Percentiles rank a stretch among this genome's conserved stretches.
Evolutionary conservation across 169 alveolate species (phyloP).

Genomic region (Sarcocystis neurona): DNA sequence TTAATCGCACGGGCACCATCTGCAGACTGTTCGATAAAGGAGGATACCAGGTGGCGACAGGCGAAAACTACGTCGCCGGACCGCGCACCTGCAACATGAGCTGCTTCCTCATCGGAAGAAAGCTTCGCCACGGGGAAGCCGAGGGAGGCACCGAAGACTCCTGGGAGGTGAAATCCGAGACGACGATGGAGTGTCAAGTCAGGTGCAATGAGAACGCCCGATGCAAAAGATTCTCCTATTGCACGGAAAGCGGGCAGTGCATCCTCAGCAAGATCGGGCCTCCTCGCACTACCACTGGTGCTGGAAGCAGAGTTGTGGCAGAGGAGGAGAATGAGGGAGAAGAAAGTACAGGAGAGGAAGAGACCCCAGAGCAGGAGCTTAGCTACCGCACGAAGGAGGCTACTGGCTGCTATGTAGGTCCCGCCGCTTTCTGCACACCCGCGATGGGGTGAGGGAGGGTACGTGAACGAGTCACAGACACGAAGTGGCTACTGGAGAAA

Average conservation of each 20-base stretch:
- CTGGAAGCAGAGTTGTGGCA: too few relatives aligned
- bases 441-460: too few relatives aligned
- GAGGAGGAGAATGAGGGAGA: too few relatives aligned
- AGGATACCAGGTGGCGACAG: neutral
- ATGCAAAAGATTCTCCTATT: neutral
- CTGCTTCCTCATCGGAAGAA: neutral
- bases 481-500: too few relatives aligned
- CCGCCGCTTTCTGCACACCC: too few relatives aligned
- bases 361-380: too few relatives aligned
- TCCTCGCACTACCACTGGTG: too few relatives aligned
- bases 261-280: neutral
- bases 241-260: neutral
- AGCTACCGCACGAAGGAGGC: too few relatives aligned
- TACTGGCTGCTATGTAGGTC: too few relatives aligned
- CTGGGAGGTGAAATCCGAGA: neutral
- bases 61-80: neutral
- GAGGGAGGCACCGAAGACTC: too few relatives aligned
- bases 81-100: neutral
- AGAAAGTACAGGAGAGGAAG: too few relatives aligned
- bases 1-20: neutral
- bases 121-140: neutral
- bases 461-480: too few relatives aligned
- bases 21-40: neutral
- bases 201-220: neutral
- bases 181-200: slow-evolving; percentile 7